Evolutionary conservation across 1,284 basidiomycete genomes (phyloP).

Genomic region (Phylloboletellus chloephorus): DNA sequence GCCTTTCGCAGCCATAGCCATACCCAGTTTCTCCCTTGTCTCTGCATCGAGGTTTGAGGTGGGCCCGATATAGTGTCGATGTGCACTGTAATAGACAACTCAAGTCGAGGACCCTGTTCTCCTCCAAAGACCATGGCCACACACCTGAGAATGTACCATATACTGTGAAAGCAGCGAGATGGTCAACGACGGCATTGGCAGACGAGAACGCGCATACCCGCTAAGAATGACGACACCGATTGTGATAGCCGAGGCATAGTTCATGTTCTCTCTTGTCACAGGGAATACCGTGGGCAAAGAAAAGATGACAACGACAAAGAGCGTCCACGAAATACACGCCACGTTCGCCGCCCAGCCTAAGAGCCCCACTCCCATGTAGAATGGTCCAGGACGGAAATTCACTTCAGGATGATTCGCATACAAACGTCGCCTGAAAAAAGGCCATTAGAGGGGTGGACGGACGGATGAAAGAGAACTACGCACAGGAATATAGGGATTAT

Average conservation of each 20-base stretch:
- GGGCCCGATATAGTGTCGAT: neutral
- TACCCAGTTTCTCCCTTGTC: neutral
- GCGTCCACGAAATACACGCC: constrained; percentile 64
- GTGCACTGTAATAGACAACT: neutral
- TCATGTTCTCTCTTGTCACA: constrained; percentile 70
- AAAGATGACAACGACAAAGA: constrained; percentile 67
- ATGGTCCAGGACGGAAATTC: constrained; percentile 83
- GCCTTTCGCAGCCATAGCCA: too few relatives aligned
- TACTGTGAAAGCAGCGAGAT: too few relatives aligned
- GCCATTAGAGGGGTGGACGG: too few relatives aligned
- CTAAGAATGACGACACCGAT: constrained; percentile 28
- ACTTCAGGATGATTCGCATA: constrained; percentile 89
- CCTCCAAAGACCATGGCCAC: neutral
- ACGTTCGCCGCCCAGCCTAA: constrained; percentile 63
- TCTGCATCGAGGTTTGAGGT: neutral
- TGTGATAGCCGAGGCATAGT: constrained; percentile 55
- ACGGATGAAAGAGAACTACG: constrained; percentile 64
- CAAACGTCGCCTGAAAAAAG: too few relatives aligned
- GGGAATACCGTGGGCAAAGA: constrained; percentile 69
- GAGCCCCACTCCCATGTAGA: constrained; percentile 73
- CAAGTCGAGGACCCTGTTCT: neutral
- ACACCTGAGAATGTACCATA: neutral
- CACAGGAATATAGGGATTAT: constrained; percentile 71
- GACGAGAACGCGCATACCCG: too few relatives aligned
- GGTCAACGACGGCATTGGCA: too few relatives aligned